Conservation (phyloP, 2,329 filamentous ascomycete genomes). For the Hypoxylon sp. region DNA sequence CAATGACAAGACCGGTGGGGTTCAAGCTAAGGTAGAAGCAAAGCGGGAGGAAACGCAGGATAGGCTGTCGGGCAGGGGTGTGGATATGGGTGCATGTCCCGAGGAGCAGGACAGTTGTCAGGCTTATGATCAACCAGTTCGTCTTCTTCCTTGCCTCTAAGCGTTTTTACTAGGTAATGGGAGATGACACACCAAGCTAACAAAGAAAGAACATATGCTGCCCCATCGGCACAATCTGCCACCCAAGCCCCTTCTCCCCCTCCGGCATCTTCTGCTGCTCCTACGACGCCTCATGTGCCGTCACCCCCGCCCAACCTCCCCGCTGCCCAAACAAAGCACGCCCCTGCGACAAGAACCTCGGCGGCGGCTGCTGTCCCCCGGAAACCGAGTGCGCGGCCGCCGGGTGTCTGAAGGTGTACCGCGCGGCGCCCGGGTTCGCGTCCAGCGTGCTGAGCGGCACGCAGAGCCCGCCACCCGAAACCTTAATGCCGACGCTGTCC, state of each 20-base stretch:
- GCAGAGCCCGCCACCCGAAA: neutral
- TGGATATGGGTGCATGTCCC: slow-evolving; percentile 11
- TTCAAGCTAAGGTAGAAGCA: neutral
- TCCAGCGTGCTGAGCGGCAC: slow-evolving; percentile 18
- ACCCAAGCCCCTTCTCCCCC: slow-evolving; percentile 39
- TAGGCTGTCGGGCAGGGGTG: neutral
- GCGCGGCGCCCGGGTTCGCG: slow-evolving; percentile 33
- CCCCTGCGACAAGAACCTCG: slow-evolving; percentile 36
- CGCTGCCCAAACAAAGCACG: slow-evolving; percentile 28
- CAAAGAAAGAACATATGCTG: slow-evolving; percentile 46
- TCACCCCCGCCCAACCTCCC: slow-evolving; percentile 20
- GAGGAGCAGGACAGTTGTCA: slow-evolving; percentile 39
- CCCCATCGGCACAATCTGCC: slow-evolving; percentile 40
- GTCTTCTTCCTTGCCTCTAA: too few species aligned
- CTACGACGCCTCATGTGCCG: slow-evolving; percentile 12
- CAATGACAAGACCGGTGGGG: slow-evolving; percentile 23
- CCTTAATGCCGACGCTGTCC: neutral
- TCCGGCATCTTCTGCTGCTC: slow-evolving; percentile 48
- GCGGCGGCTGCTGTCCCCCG: slow-evolving; percentile 46
- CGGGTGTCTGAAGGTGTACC: slow-evolving; percentile 44
- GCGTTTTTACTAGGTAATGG: too few species aligned
- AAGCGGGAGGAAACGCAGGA: too few species aligned
- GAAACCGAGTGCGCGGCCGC: slow-evolving; percentile 36
- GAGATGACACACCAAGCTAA: slow-evolving; percentile 19
- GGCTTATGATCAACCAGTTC: slow-evolving; percentile 36